phyloP scores from a whole-genome alignment of 83 land plant species.

The Diphasiastrum complanatum region DNA sequence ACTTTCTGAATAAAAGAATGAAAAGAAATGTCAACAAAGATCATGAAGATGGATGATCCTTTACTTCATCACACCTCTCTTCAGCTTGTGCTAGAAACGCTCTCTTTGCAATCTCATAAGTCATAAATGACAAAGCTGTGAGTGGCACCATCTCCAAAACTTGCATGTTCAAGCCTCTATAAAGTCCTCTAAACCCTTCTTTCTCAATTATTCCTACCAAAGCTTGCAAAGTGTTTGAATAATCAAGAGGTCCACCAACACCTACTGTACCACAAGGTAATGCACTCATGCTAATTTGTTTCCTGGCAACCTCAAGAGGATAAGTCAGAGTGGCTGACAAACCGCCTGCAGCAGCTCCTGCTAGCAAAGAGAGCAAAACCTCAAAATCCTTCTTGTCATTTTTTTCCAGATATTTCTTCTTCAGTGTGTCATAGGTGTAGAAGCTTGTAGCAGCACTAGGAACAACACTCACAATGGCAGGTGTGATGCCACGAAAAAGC shows the following conservation, averaged over 20 bases:
- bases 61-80: constrained; percentile 26
- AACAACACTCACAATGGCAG: constrained; percentile 24
- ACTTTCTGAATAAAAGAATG: too few species aligned
- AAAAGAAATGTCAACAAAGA: too few species aligned
- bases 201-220: constrained; percentile 11
- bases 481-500: constrained; percentile 27
- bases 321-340: constrained; percentile 34
- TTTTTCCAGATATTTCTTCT: constrained; percentile 5
- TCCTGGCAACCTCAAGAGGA: constrained; percentile 34
- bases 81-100: constrained; percentile 18
- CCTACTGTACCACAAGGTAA: constrained; percentile 34
- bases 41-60: too few species aligned
- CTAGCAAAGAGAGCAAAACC: constrained; percentile 18
- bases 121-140: constrained; percentile 22
- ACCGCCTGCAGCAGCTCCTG: constrained; percentile 39
- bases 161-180: constrained; percentile 20
- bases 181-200: constrained; percentile 25
- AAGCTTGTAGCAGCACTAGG: constrained; percentile 37
- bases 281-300: constrained; percentile 31
- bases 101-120: constrained; percentile 25
- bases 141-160: constrained; percentile 19
- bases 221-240: constrained; percentile 17
- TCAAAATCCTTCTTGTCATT: constrained; percentile 10
- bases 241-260: constrained; percentile 24
- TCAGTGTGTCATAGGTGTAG: constrained; percentile 35